These are phyloP conservation scores for Amanita rimosa DNA, from an alignment of 768 basidiomycete species.

Conservation along the genomic window DNA sequence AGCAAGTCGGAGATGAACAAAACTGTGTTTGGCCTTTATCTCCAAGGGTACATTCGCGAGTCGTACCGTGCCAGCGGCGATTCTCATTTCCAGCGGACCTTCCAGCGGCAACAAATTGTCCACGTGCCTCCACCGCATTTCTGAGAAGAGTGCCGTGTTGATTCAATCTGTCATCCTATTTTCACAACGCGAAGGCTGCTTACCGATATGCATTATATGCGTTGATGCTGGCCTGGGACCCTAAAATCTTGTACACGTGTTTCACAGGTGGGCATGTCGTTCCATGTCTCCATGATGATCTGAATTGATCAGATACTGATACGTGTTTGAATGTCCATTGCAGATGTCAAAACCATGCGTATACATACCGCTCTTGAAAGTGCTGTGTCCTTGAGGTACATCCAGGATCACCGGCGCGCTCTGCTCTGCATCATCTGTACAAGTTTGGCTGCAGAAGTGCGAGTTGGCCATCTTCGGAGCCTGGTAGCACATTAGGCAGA, in stretches of 20 bases:
- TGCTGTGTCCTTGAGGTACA: constrained; percentile 45
- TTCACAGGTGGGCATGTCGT: constrained; percentile 46
- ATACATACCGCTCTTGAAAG: constrained; percentile 48
- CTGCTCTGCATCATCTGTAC: constrained; percentile 41
- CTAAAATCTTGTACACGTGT: constrained; percentile 54
- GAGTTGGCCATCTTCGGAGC: constrained; percentile 42
- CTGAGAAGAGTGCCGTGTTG: constrained; percentile 18
- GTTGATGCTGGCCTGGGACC: constrained; percentile 33
- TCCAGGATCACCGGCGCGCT: constrained; percentile 48
- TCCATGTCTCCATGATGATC: constrained; percentile 54
- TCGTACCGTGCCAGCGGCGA: constrained; percentile 68
- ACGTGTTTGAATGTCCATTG: constrained; percentile 1
- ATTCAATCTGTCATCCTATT: neutral
- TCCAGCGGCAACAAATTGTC: constrained; percentile 42
- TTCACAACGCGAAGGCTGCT: constrained; percentile 7
- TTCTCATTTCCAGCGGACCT: constrained; percentile 60
- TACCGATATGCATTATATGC: constrained; percentile 56
- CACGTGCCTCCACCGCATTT: constrained; percentile 43
- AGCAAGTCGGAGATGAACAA: constrained; percentile 46
- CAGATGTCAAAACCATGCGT: neutral
- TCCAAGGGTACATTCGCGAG: constrained; percentile 50
- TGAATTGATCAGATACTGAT: constrained; percentile 56
- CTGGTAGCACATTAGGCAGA: constrained; percentile 52
- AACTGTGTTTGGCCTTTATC: constrained; percentile 46
- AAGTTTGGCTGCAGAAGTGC: constrained; percentile 50